Evolutionary conservation across 495 filamentous ascomycete genomes (phyloP).

Genomic region (Xylaria intraflava): DNA sequence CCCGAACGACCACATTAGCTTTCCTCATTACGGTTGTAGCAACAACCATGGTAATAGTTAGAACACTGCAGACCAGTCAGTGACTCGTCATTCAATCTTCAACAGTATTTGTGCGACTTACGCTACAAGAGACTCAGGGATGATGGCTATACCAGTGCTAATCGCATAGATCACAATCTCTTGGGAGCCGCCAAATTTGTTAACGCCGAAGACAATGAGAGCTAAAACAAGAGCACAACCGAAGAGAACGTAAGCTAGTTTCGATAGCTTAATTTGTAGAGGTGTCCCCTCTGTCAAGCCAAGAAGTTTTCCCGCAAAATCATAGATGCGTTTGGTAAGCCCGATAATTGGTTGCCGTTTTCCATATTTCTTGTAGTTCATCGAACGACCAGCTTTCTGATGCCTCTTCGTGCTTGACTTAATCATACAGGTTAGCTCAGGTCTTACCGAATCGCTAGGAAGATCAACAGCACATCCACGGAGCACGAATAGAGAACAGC

Average conservation of each 20-base stretch:
- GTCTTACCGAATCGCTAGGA: neutral
- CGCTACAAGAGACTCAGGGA: conserved; percentile 64
- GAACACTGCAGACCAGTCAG: conserved; percentile 33
- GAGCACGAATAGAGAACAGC: neutral
- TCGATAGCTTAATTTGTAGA: conserved; percentile 72
- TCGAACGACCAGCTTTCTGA: conserved; percentile 53
- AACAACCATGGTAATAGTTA: conserved; percentile 71
- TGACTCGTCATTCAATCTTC: neutral
- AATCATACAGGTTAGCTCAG: neutral
- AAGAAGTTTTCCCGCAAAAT: conserved; percentile 59
- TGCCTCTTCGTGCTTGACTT: conserved; percentile 49
- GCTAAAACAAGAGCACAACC: conserved; percentile 66
- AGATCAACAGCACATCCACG: neutral
- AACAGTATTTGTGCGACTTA: conserved; percentile 17
- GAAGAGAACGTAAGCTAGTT: conserved; percentile 69
- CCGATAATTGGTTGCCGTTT: conserved; percentile 53
- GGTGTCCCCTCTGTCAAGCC: conserved; percentile 76
- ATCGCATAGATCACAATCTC: conserved; percentile 81
- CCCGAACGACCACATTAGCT: conserved; percentile 72
- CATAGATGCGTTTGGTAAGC: conserved; percentile 51
- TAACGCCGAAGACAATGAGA: conserved; percentile 74
- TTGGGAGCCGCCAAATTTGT: conserved; percentile 58
- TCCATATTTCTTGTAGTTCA: conserved; percentile 59
- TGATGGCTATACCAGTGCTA: conserved; percentile 63
- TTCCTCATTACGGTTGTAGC: conserved; percentile 72